A percentile compares a stretch with the other conserved stretches of the same genome.
phyloP scores from a whole-genome alignment of 495 filamentous ascomycete species.

The Glonium stellatum region DNA sequence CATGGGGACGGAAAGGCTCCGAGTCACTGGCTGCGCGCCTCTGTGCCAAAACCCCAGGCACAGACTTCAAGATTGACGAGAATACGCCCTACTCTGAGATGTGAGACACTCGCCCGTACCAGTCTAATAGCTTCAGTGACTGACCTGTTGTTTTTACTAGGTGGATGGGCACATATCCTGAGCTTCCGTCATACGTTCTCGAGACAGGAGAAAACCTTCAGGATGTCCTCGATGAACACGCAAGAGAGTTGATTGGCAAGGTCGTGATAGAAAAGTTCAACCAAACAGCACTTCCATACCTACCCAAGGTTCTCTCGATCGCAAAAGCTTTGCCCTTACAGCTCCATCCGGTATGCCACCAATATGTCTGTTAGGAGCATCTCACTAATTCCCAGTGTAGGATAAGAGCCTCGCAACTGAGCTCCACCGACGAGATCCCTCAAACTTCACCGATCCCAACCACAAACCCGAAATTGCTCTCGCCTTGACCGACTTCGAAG shows the following conservation, averaged over 20 bases:
- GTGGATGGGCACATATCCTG: constrained; percentile 79
- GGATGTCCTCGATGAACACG: constrained; percentile 57
- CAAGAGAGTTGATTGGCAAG: constrained; percentile 57
- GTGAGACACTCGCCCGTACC: constrained; percentile 6
- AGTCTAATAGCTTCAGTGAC: not conserved
- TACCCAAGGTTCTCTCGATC: constrained; percentile 76
- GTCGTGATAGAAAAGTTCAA: constrained; percentile 57
- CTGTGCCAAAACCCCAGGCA: constrained; percentile 61
- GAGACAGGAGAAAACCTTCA: constrained; percentile 56
- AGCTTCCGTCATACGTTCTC: constrained; percentile 57
- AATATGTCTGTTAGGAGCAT: not conserved
- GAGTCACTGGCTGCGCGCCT: constrained; percentile 55
- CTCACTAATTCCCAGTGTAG: constrained; percentile 3
- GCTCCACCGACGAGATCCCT: constrained; percentile 56
- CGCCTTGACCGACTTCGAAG: constrained; percentile 67
- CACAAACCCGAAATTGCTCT: constrained; percentile 82
- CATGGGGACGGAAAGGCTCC: constrained; percentile 66
- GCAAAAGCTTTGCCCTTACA: constrained; percentile 75
- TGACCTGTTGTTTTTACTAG: constrained; percentile 40
- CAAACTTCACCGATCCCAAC: constrained; percentile 63
- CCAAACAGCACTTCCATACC: constrained; percentile 56
- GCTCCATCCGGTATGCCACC: constrained; percentile 52
- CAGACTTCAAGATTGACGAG: constrained; percentile 64
- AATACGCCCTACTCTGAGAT: constrained; percentile 60
- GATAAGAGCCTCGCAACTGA: constrained; percentile 56